A percentile compares a stretch with the other conserved stretches of the same genome.
Conservation (phyloP, 2,329 filamentous ascomycete species). For the Septoria petroselini region DNA sequence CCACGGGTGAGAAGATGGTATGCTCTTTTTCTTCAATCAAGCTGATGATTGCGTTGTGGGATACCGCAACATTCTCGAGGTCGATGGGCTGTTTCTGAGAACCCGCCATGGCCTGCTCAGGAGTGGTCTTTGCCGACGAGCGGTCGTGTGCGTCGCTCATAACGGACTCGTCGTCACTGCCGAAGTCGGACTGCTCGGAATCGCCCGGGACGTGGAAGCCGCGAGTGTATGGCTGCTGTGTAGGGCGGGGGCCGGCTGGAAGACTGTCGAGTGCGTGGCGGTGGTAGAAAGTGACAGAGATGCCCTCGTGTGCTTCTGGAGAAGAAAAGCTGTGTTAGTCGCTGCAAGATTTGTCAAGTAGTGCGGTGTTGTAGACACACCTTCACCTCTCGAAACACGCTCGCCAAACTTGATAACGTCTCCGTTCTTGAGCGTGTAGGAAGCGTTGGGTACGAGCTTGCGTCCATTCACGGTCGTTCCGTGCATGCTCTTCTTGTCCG, state of each 20-base stretch:
- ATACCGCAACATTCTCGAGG: conserved; percentile 11
- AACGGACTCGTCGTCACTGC: conserved; percentile 24
- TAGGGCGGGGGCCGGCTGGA: conserved; percentile 6
- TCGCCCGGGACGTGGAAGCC: conserved; percentile 26
- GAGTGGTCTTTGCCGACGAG: conserved; percentile 34
- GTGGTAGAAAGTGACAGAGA: conserved; percentile 27
- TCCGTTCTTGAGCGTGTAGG: conserved; percentile 25
- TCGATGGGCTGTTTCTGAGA: conserved; percentile 30
- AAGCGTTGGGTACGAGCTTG: conserved; percentile 22
- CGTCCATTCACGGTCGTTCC: conserved; percentile 38
- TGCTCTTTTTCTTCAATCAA: conserved; percentile 23
- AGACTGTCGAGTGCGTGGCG: conserved; percentile 12
- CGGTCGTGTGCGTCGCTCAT: conserved; percentile 15
- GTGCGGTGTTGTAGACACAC: conserved; percentile 21
- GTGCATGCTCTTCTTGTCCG: conserved; percentile 35
- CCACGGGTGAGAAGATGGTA: neutral
- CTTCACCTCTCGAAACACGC: conserved; percentile 29
- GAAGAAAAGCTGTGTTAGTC: neutral
- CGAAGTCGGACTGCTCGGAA: conserved; percentile 30
- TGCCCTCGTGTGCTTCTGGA: conserved; percentile 32
- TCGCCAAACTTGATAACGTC: conserved; percentile 37
- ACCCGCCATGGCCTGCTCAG: conserved; percentile 28
- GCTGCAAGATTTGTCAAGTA: conserved; percentile 1
- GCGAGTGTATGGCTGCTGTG: conserved; percentile 9
- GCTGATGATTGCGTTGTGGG: conserved; percentile 18